phyloP scores from a whole-genome alignment of 2,329 filamentous ascomycete genomes.

The Cryphonectria radicalis region DNA sequence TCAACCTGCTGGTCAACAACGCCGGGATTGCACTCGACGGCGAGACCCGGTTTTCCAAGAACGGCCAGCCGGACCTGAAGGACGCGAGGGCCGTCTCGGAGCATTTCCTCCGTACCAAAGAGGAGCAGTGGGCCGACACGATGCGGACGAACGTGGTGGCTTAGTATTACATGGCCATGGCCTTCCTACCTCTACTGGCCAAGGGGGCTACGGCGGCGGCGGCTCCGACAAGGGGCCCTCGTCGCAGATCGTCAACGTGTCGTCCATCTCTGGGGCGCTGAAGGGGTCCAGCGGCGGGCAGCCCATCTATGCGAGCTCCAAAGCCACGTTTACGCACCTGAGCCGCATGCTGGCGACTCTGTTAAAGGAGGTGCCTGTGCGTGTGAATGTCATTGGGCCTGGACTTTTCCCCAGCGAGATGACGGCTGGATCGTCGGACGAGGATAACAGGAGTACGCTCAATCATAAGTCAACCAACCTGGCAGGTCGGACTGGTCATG shows the following conservation, averaged over 20 bases:
- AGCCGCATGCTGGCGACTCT: slow-evolving; percentile 50
- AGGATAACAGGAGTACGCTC: slow-evolving; percentile 51
- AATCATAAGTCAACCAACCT: slow-evolving; percentile 48
- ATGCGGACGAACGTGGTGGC: slow-evolving; percentile 55
- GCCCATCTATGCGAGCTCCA: slow-evolving; percentile 55
- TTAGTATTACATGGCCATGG: slow-evolving; percentile 56
- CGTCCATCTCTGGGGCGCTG: slow-evolving; percentile 55
- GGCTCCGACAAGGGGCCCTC: slow-evolving; percentile 49
- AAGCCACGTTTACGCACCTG: slow-evolving; percentile 51
- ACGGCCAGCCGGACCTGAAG: slow-evolving; percentile 51
- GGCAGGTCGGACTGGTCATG: slow-evolving; percentile 45
- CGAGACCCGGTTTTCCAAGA: slow-evolving; percentile 50
- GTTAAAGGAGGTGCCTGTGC: slow-evolving; percentile 53
- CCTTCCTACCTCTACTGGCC: slow-evolving; percentile 55
- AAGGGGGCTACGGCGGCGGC: slow-evolving; percentile 40
- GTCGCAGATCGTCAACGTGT: slow-evolving; percentile 55
- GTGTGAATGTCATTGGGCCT: slow-evolving; percentile 61
- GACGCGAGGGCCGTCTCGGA: slow-evolving; percentile 52
- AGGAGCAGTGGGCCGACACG: slow-evolving; percentile 52
- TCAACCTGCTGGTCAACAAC: slow-evolving; percentile 57
- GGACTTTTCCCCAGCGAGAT: slow-evolving; percentile 51
- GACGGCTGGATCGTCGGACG: slow-evolving; percentile 49
- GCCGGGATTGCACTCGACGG: slow-evolving; percentile 57
- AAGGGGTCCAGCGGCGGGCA: slow-evolving; percentile 56
- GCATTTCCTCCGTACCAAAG: slow-evolving; percentile 53